Conservation (phyloP, 805 yeast species). For the Jamesozyma spencerorum region DNA sequence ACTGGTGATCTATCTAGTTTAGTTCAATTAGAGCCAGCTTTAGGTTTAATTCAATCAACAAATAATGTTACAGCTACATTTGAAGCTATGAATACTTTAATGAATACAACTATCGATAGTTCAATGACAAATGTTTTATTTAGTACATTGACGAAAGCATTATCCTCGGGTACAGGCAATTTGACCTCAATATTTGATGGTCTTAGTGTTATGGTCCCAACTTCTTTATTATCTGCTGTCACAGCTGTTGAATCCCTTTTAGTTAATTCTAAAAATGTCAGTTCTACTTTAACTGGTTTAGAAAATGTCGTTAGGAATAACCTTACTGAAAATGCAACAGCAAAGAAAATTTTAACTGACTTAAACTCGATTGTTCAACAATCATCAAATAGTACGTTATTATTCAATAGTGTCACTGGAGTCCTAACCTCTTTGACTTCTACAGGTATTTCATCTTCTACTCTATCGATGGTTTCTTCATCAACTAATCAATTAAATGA, state of each 20-base stretch:
- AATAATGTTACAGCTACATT: constrained; percentile 19
- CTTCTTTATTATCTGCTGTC: constrained; percentile 9
- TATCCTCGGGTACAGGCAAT: constrained; percentile 2
- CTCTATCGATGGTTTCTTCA: constrained; percentile 12
- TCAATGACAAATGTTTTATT: constrained; percentile 13
- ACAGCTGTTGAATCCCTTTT: constrained; percentile 15
- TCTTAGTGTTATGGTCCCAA: constrained; percentile 12
- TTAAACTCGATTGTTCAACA: constrained; percentile 12
- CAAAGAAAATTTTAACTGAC: constrained; percentile 16
- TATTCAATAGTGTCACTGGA: constrained; percentile 12
- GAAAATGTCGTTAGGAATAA: constrained; percentile 14
- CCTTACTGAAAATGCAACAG: constrained; percentile 16
- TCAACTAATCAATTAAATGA: constrained; percentile 20
- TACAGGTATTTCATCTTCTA: constrained; percentile 5
- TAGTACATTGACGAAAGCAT: constrained; percentile 8
- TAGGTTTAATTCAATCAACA: constrained; percentile 16
- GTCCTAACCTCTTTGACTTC: constrained; percentile 12
- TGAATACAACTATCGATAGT: constrained; percentile 17
- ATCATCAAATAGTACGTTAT: constrained; percentile 14
- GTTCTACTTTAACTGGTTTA: constrained; percentile 13
- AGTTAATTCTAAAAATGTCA: constrained; percentile 11
- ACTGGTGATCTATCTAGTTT: constrained; percentile 12
- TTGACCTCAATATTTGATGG: constrained; percentile 10
- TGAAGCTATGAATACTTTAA: constrained; percentile 13
- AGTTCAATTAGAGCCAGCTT: constrained; percentile 20